Conservation (phyloP, 805 yeast species). For the Starmerella bacillaris region DNA sequence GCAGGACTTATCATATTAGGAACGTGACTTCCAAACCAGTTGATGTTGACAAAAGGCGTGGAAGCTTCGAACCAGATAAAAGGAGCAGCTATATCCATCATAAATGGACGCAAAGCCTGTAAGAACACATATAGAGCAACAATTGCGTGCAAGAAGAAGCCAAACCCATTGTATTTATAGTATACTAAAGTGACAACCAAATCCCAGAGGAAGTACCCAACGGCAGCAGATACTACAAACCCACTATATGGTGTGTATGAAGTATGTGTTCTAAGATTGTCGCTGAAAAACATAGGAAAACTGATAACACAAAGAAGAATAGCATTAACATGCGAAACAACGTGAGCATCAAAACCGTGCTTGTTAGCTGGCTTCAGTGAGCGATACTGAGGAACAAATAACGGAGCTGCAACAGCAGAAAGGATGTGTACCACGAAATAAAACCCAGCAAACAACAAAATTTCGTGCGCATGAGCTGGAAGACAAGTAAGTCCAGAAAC, state of each 20-base stretch:
- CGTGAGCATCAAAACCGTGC: conserved; percentile 74
- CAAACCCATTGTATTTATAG: conserved; percentile 55
- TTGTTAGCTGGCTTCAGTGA: conserved; percentile 29
- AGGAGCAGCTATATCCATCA: conserved; percentile 64
- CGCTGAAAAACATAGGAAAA: conserved; percentile 48
- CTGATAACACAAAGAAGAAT: conserved; percentile 41
- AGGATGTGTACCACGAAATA: conserved; percentile 38
- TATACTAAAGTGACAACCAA: conserved; percentile 45
- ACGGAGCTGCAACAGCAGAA: conserved; percentile 35
- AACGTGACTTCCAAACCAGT: conserved; percentile 74
- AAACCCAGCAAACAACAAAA: conserved; percentile 38
- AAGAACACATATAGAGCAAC: conserved; percentile 63
- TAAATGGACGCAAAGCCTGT: conserved; percentile 48
- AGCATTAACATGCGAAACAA: conserved; percentile 76
- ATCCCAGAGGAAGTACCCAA: conserved; percentile 92
- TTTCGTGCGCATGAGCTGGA: conserved; percentile 42
- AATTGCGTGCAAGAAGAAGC: conserved; percentile 66
- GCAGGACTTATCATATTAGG: conserved; percentile 48
- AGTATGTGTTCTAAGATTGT: conserved; percentile 38
- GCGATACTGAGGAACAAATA: conserved; percentile 35
- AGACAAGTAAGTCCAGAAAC: conserved; percentile 18
- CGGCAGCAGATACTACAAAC: conserved; percentile 49
- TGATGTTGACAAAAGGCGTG: conserved; percentile 85
- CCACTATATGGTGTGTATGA: conserved; percentile 64
- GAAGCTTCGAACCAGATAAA: conserved; percentile 75